Conservation (phyloP, 179 eudicot species). For the Beta corolliflora region DNA sequence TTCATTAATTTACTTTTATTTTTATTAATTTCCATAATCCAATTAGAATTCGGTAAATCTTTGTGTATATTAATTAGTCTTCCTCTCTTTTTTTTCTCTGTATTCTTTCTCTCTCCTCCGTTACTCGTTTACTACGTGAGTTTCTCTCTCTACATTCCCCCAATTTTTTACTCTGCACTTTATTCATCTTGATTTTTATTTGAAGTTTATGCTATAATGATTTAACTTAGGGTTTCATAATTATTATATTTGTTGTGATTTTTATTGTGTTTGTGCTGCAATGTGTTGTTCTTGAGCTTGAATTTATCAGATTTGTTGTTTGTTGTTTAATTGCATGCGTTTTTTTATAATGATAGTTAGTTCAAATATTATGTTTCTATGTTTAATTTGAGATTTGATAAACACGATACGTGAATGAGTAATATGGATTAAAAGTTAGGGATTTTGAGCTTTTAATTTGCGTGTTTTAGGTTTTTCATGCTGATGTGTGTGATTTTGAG, state of each 20-base stretch:
- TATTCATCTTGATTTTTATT: not conserved
- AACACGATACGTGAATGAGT: not conserved
- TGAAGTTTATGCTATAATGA: not conserved
- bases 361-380: not conserved
- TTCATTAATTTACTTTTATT: too few species aligned
- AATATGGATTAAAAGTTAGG: not conserved
- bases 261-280: not conserved
- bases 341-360: not conserved
- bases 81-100: too few species aligned
- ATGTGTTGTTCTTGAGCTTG: not conserved
- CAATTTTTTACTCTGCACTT: not conserved
- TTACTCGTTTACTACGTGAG: not conserved
- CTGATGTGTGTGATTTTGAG: not conserved
- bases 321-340: not conserved
- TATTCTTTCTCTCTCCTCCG: not conserved
- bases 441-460: not conserved
- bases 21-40: not conserved
- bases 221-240: not conserved
- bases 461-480: not conserved
- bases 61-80: not conserved
- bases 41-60: not conserved
- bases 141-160: not conserved
- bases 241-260: not conserved
- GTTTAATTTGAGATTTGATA: not conserved
- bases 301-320: not conserved